Conservation (phyloP, 805 yeast genomes). For the Myxozyma mucilagina region DNA sequence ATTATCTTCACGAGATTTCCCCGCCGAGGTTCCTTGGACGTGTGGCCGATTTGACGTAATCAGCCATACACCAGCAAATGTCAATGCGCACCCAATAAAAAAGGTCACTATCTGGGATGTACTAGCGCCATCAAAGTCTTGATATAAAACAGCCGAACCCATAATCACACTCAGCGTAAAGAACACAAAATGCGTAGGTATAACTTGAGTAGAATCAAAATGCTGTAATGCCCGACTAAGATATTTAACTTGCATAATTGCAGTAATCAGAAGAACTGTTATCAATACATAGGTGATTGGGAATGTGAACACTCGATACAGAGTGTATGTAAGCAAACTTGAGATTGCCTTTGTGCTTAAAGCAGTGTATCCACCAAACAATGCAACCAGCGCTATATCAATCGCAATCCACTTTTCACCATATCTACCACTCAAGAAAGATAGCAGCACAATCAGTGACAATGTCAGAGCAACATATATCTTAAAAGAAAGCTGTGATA, state of each 20-base stretch:
- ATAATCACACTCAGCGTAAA: constrained; percentile 49
- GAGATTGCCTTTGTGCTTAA: constrained; percentile 48
- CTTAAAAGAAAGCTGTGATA: constrained; percentile 36
- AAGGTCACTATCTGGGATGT: constrained; percentile 36
- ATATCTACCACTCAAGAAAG: constrained; percentile 15
- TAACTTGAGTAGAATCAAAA: constrained; percentile 50
- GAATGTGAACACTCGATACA: constrained; percentile 34
- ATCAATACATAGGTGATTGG: constrained; percentile 42
- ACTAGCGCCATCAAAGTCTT: constrained; percentile 43
- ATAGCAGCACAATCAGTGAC: constrained; percentile 25
- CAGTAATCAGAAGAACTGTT: constrained; percentile 42
- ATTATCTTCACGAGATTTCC: background rate
- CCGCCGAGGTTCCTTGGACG: background rate
- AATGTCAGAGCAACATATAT: constrained; percentile 38
- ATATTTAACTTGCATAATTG: constrained; percentile 45
- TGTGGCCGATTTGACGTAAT: constrained; percentile 36
- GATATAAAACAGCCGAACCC: constrained; percentile 48
- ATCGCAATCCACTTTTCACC: constrained; percentile 35
- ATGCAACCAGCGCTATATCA: constrained; percentile 45
- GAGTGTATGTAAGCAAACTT: constrained; percentile 36
- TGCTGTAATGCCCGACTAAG: constrained; percentile 45
- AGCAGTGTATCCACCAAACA: constrained; percentile 51
- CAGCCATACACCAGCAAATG: constrained; percentile 48
- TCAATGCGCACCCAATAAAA: constrained; percentile 42
- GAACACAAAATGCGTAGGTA: constrained; percentile 52